phyloP scores from a whole-genome alignment of 164 flowering plant species.

The Vitis amurensis region DNA sequence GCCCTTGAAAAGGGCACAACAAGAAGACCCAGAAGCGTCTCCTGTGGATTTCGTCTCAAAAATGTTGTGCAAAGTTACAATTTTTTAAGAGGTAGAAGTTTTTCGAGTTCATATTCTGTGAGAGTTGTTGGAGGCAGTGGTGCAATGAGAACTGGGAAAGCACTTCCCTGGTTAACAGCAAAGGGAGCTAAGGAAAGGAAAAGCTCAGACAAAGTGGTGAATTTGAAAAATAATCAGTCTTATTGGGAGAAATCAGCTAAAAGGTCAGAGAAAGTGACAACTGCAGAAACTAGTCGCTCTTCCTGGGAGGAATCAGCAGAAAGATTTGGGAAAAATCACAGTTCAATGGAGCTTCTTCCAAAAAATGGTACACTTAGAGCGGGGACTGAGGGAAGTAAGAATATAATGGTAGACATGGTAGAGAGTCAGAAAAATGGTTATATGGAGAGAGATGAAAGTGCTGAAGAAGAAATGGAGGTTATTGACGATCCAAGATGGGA shows the following conservation, averaged over 20 bases:
- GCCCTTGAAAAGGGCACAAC: conserved; percentile 1
- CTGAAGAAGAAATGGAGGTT: conserved; percentile 28
- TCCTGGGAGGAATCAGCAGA: conserved; percentile 13
- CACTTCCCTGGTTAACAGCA: conserved; percentile 64
- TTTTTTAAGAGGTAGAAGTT: conserved; percentile 26
- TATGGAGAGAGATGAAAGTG: conserved; percentile 14
- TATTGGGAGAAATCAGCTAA: conserved; percentile 63
- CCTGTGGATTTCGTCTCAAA: conserved; percentile 19
- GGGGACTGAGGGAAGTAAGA: conserved; percentile 14
- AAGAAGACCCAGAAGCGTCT: conserved; percentile 21
- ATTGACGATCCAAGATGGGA: conserved; percentile 74
- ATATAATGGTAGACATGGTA: conserved; percentile 4
- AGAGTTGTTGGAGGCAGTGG: conserved; percentile 20
- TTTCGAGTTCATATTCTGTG: conserved; percentile 36
- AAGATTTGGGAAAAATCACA: background rate
- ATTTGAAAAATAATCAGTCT: conserved; percentile 27
- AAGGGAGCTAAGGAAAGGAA: conserved; percentile 30
- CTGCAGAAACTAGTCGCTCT: conserved; percentile 3
- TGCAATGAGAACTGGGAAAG: conserved; percentile 19
- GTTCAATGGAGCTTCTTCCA: no score
- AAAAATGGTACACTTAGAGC: no score
- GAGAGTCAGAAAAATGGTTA: conserved; percentile 10
- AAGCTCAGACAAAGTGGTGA: conserved; percentile 18
- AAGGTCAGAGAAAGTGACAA: conserved; percentile 24
- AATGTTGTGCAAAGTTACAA: background rate